Conservation (phyloP, 768 basidiomycete species). For the Mycena haematopus region DNA sequence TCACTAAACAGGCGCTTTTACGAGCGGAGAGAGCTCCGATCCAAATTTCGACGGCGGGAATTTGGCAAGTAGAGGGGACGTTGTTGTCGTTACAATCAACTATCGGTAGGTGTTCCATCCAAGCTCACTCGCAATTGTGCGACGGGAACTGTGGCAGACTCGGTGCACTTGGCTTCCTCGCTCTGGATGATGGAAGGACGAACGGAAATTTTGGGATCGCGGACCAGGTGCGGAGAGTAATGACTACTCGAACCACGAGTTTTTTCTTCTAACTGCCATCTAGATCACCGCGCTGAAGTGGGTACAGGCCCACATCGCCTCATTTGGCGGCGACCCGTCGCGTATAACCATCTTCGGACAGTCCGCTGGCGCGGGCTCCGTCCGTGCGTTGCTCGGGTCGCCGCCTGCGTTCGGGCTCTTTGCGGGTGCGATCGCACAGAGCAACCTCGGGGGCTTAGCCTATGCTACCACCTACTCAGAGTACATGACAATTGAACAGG, state of each 20-base stretch:
- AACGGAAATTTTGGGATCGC: slow-evolving; percentile 55
- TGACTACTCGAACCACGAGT: too few species aligned
- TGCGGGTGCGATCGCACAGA: slow-evolving; percentile 48
- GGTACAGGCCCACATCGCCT: slow-evolving; percentile 57
- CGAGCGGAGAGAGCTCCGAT: slow-evolving; percentile 46
- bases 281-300: slow-evolving; percentile 46
- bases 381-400: slow-evolving; percentile 43
- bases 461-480: slow-evolving; percentile 56
- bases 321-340: slow-evolving; percentile 63
- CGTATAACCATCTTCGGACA: slow-evolving; percentile 61
- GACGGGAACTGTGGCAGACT: slow-evolving; percentile 35
- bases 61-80: slow-evolving; percentile 49
- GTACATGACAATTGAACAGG: slow-evolving; percentile 53
- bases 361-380: slow-evolving; percentile 56
- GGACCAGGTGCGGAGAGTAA: slow-evolving; percentile 45
- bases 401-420: slow-evolving; percentile 45
- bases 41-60: slow-evolving; percentile 51
- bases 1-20: slow-evolving; percentile 26
- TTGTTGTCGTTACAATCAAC: slow-evolving; percentile 47
- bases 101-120: slow-evolving; percentile 46
- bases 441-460: slow-evolving; percentile 55
- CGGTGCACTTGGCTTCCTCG: slow-evolving; percentile 51
- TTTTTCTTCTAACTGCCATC: neutral
- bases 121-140: slow-evolving; percentile 38
- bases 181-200: slow-evolving; percentile 46